Percentiles rank a stretch among this genome's conserved stretches.
Evolutionary conservation across 495 filamentous ascomycete genomes (phyloP).

Genomic region (Penicillium pulvis): DNA sequence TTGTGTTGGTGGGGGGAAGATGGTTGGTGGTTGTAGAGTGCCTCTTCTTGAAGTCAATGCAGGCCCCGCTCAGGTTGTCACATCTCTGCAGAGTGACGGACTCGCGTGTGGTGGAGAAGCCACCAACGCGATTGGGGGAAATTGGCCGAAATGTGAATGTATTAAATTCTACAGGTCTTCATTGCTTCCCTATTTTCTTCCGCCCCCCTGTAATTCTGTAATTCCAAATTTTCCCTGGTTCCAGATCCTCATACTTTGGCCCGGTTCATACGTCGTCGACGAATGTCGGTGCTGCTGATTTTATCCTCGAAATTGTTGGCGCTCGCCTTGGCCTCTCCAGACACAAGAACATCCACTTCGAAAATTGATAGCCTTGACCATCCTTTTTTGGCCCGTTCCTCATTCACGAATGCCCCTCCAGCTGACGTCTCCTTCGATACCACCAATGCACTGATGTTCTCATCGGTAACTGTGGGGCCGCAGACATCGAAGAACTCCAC

Average conservation of each 20-base stretch:
- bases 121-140: conserved; percentile 20
- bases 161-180: conserved; percentile 16
- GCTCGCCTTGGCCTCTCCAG: conserved; percentile 57
- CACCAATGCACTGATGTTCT: conserved; percentile 75
- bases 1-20: conserved; percentile 14
- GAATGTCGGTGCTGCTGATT: conserved; percentile 83
- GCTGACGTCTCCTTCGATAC: conserved; percentile 87
- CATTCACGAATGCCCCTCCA: conserved; percentile 83
- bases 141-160: conserved; percentile 25
- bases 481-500: conserved; percentile 86
- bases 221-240: conserved; percentile 9
- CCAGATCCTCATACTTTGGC: conserved; percentile 33
- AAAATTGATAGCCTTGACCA: conserved; percentile 79
- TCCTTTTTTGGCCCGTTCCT: conserved; percentile 72
- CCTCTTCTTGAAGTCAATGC: conserved; percentile 14
- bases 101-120: conserved; percentile 22
- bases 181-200: conserved; percentile 1
- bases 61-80: conserved; percentile 32
- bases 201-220: background rate
- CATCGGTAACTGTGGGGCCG: conserved; percentile 87
- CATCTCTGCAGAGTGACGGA: conserved; percentile 35
- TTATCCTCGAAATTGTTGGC: conserved; percentile 69
- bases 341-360: conserved; percentile 88
- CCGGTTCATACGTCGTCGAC: conserved; percentile 51
- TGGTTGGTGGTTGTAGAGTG: background rate